These are phyloP conservation scores for Exophiala xenobiotica DNA, from an alignment of 2,329 filamentous ascomycete genomes.

Conservation along the genomic window DNA sequence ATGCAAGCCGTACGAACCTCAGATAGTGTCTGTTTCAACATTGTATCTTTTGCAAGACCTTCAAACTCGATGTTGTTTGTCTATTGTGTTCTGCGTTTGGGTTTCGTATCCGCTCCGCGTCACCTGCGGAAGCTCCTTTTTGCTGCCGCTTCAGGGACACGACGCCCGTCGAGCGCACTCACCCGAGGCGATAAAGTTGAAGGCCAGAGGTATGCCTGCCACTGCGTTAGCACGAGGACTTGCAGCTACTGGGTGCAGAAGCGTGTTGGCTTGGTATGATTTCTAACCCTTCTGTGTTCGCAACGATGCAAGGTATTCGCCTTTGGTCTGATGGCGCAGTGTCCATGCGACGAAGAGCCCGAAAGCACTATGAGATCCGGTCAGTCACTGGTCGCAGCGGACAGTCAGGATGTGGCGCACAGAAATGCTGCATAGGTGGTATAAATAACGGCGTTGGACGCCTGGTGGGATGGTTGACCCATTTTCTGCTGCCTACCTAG, in stretches of 20 bases:
- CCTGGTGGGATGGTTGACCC: slow-evolving; percentile 71
- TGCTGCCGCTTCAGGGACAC: slow-evolving; percentile 62
- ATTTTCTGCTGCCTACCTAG: slow-evolving; percentile 54
- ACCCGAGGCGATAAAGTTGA: slow-evolving; percentile 92
- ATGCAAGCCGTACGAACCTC: slow-evolving; percentile 34
- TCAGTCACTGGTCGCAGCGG: slow-evolving; percentile 11
- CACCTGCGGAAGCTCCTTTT: slow-evolving; percentile 1
- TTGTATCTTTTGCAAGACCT: slow-evolving; percentile 4
- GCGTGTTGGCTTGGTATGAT: not conserved
- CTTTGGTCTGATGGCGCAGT: slow-evolving; percentile 62
- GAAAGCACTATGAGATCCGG: slow-evolving; percentile 52
- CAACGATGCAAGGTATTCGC: slow-evolving; percentile 72
- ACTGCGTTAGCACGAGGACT: slow-evolving; percentile 29
- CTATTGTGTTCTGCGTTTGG: slow-evolving; percentile 2
- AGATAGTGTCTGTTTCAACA: slow-evolving; percentile 36
- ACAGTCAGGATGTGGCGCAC: slow-evolving; percentile 47
- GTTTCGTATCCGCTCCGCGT: not conserved
- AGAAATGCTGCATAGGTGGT: slow-evolving; percentile 74
- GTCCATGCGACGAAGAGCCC: slow-evolving; percentile 60
- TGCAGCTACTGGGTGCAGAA: not conserved
- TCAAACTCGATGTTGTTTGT: slow-evolving; percentile 15
- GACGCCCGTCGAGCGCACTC: slow-evolving; percentile 55
- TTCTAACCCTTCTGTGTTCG: slow-evolving; percentile 74
- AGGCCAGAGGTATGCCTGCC: slow-evolving; percentile 72
- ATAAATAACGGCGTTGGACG: slow-evolving; percentile 82